Percentiles rank a stretch among this genome's conserved stretches.
Conservation (phyloP, 2,329 filamentous ascomycete species). For the Alternaria atra region DNA sequence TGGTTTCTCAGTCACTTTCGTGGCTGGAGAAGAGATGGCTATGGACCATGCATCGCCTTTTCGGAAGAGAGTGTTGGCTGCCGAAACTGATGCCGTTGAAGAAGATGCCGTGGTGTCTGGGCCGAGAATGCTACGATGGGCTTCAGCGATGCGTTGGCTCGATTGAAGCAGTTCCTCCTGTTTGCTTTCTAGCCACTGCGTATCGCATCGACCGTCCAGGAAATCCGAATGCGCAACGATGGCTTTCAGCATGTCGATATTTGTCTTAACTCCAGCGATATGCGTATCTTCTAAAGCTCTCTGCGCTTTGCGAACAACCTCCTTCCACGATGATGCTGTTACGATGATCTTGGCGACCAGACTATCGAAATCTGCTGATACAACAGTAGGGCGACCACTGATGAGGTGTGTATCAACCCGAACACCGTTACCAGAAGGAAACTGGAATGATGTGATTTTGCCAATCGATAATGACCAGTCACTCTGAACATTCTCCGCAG, state of each 20-base stretch:
- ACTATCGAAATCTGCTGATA: constrained; percentile 67
- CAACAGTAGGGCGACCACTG: constrained; percentile 52
- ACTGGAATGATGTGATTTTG: constrained; percentile 63
- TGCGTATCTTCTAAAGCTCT: constrained; percentile 65
- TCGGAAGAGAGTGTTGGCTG: constrained; percentile 60
- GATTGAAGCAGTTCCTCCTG: constrained; percentile 53
- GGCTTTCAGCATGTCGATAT: constrained; percentile 63
- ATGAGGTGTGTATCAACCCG: constrained; percentile 66
- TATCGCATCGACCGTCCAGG: constrained; percentile 59
- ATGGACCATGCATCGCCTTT: constrained; percentile 69
- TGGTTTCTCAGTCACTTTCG: constrained; percentile 7
- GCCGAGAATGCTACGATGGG: not conserved
- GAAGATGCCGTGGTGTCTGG: constrained; percentile 5
- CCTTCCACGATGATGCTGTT: constrained; percentile 63
- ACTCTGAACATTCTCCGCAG: constrained; percentile 63
- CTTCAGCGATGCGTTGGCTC: constrained; percentile 20
- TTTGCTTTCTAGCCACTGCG: constrained; percentile 65
- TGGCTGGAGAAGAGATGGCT: constrained; percentile 51
- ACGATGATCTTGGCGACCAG: constrained; percentile 68
- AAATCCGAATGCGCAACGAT: constrained; percentile 64
- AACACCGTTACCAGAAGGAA: constrained; percentile 67
- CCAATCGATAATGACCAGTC: constrained; percentile 68
- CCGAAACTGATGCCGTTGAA: constrained; percentile 11
- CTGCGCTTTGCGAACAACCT: constrained; percentile 62
- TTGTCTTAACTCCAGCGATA: constrained; percentile 68